Evolutionary conservation across 2,329 filamentous ascomycete species (phyloP), one percentile per base, ranked within the genome.

Genomic region (Colletotrichum sojae): DNA sequence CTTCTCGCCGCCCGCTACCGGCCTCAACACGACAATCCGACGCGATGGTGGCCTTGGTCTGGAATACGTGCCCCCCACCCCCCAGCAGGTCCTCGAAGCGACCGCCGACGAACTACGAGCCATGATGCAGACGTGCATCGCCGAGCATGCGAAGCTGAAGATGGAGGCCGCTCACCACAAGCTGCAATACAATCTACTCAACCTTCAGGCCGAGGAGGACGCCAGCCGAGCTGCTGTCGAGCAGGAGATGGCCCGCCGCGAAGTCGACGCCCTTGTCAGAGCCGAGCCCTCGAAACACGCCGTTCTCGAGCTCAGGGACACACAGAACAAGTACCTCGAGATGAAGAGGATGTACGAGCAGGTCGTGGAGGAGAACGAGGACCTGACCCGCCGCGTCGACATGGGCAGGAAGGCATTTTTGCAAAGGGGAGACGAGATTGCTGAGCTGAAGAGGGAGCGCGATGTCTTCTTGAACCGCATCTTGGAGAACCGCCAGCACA

Each of bases 151-250:
- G 53, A 86, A 84, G 73, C 80, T 91, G 56, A 93, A 96, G 76
- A 95, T 94, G 84, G 92, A 95, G 68, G 91, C 92, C 16, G 93
- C 95, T 39, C 95, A 98, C 78, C 92, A 96, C 83, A 97, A 96
- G 81, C 84, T 98, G 63, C 95, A 98, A 78, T 92, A 95, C 77
- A 94, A 92, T 74, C 88, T 98, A 76, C 87, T 97, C 31, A 90
- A 89, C 59, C 90, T 98, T 72, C 94, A 97, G 76, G 94, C 93
- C 63, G 90, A 92, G 56, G 94, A 97, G 73, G 92, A 94, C 36
- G 89, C 94, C 10, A 95, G 97, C 80, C 90, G 94, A 27, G 94
- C 95, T 73, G 92, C 91, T 43, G 95, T 98, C 5, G 95, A 98
- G 80, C 92, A 97, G 75, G 93, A 96, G 72, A 95, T 98, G 89